phyloP scores from a whole-genome alignment of 1,139 yeast genomes.

The Geotrichum restrictum region DNA sequence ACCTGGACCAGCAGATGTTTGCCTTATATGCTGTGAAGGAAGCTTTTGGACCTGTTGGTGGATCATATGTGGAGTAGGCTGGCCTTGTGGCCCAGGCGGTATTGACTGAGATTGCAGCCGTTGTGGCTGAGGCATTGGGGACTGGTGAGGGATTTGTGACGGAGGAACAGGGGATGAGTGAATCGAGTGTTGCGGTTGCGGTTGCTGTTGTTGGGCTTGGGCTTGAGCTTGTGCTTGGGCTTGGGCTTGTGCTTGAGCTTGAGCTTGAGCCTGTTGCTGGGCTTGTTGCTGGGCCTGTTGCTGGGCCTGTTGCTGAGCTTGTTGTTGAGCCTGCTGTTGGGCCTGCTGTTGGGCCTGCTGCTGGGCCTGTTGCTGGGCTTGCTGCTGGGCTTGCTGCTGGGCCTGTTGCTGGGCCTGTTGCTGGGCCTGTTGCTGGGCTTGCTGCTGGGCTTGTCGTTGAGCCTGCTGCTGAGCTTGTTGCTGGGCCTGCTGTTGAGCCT shows the following conservation, averaged over 20 bases:
- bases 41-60: conserved; percentile 11
- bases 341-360: conserved; percentile 6
- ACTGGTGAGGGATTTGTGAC: conserved; percentile 8
- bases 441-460: conserved; percentile 21
- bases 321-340: conserved; percentile 11
- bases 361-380: conserved; percentile 6
- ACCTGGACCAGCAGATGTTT: conserved; percentile 12
- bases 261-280: conserved; percentile 17
- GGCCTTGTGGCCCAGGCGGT: conserved; percentile 11
- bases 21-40: conserved; percentile 1
- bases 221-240: conserved; percentile 7
- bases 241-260: conserved; percentile 12
- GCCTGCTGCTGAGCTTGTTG: conserved; percentile 13
- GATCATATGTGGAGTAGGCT: conserved; percentile 19
- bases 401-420: conserved; percentile 15
- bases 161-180: not conserved
- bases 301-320: conserved; percentile 21
- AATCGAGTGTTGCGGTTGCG: conserved; percentile 5
- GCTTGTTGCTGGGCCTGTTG: conserved; percentile 21
- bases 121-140: conserved; percentile 9
- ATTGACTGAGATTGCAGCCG: conserved; percentile 12
- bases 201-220: conserved; percentile 10
- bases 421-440: conserved; percentile 19
- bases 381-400: conserved; percentile 7
- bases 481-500: conserved; percentile 2